These are phyloP conservation scores for Leccinum truebloodii DNA, from an alignment of 768 basidiomycete genomes.

Conservation along the genomic window DNA sequence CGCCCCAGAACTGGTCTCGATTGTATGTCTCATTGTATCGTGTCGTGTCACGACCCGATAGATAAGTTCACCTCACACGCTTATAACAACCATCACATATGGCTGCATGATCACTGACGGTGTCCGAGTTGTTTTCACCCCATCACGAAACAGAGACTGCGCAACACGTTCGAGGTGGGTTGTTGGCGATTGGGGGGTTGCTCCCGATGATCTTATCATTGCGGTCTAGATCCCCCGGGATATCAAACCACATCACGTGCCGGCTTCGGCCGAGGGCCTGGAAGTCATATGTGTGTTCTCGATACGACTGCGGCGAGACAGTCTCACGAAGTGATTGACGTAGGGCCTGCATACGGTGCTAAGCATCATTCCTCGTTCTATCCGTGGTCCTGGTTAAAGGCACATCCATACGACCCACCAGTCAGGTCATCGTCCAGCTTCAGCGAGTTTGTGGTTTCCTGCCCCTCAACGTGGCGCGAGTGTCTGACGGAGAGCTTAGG, in stretches of 20 bases:
- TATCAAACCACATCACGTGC: constrained; percentile 62
- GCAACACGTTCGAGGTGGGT: constrained; percentile 80
- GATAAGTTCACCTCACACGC: neutral
- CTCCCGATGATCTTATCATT: neutral
- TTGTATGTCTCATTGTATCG: constrained; percentile 54
- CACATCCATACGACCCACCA: constrained; percentile 80
- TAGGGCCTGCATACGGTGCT: constrained; percentile 32
- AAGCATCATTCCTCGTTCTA: constrained; percentile 77
- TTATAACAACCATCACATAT: constrained; percentile 77
- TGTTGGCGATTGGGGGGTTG: neutral
- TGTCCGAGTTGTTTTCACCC: constrained; percentile 86
- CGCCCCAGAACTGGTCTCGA: constrained; percentile 67
- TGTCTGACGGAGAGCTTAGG: constrained; percentile 28
- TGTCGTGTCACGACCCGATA: neutral
- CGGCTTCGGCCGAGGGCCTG: constrained; percentile 61
- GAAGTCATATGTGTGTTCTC: constrained; percentile 67
- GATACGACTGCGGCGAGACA: neutral
- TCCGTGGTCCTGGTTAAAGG: constrained; percentile 83
- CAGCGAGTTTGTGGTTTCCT: constrained; percentile 45
- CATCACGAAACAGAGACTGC: constrained; percentile 85
- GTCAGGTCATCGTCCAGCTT: constrained; percentile 22
- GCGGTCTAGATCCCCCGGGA: constrained; percentile 68
- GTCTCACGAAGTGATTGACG: constrained; percentile 4
- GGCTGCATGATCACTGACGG: constrained; percentile 92
- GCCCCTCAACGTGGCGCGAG: neutral